Base-by-base conservation (phyloP, 768 basidiomycete genomes). In the Hygrocybe punicea region DNA sequence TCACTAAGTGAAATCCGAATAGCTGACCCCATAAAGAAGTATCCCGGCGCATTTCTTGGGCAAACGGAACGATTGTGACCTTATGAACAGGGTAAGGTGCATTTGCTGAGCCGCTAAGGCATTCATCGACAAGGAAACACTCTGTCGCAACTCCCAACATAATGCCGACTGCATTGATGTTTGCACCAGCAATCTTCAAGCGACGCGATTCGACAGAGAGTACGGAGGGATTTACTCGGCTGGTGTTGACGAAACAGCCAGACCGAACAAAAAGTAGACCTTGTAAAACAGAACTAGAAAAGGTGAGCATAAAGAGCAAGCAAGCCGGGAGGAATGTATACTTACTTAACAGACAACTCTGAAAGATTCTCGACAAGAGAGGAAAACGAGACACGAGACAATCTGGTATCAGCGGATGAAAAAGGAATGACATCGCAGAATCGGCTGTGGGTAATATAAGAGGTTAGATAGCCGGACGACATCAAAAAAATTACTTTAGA, bases 11-110 rank as follows among this genome's bases (percentile, higher is more conserved):
- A 34, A 57, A 57, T 2, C 33, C 46, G 10, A 57, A 23, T 13
- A 57, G 10, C 50, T 24, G 2, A 5, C 56, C 56, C 56, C 56
- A 57, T 13, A 52, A 13, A 39, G n/a, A n/a, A n/a, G n/a, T n/a
- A n/a, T n/a, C n/a, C n/a, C n/a, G n/a, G n/a, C n/a, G n/a, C n/a
- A n/a, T 39, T 40, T 57, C 56, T 17, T 57, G 56, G 9, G 50
- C 25, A 7, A 37, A 51, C 6, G 56, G 50, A 6, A 13, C 48
- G 24, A 57, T 51, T 16, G 56, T 52, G 17, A 57, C 29, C 37
- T 39, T 39, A 9, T 44, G 17, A 17, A 53, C 40, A 10, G 39
- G 10, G 2, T 21, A 53, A 2, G 36, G 36, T n/a, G n/a, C n/a
- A 35, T 36, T 29, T 6, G 16, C 11, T 25, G 24, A 37, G 16